A percentile compares a stretch with the other conserved stretches of the same genome.
phyloP scores from a whole-genome alignment of 208 protist genomes.

The Wallacemonas collosoma region DNA sequence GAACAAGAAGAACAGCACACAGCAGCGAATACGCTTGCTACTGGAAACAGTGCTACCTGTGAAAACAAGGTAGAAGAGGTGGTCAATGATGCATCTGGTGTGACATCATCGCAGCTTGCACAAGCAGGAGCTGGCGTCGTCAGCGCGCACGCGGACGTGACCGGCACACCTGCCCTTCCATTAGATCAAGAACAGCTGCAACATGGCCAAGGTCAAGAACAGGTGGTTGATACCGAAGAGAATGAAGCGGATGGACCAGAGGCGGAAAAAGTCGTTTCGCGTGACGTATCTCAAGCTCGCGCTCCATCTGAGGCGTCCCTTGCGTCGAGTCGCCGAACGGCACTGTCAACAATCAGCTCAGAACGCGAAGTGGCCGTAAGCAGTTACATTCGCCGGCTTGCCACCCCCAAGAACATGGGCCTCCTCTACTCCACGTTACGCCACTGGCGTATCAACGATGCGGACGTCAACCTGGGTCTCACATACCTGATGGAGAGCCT shows the following conservation, averaged over 20 bases:
- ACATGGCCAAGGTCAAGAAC: not conserved
- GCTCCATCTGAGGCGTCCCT: slow-evolving; percentile 25
- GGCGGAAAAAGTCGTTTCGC: not conserved
- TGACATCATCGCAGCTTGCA: too few species aligned
- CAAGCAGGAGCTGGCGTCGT: too few species aligned
- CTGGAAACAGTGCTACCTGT: too few species aligned
- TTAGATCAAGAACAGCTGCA: not conserved
- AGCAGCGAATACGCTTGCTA: too few species aligned
- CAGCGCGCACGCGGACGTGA: too few species aligned
- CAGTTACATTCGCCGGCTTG: slow-evolving; percentile 70
- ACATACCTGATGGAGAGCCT: slow-evolving; percentile 73
- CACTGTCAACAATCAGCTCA: slow-evolving; percentile 54
- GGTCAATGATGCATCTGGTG: too few species aligned
- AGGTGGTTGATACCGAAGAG: too few species aligned
- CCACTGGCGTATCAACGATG: slow-evolving; percentile 79
- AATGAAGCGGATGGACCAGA: too few species aligned
- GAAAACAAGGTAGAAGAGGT: too few species aligned
- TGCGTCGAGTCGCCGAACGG: slow-evolving; percentile 37
- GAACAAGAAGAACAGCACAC: slow-evolving; percentile 8
- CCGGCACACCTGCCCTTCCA: too few species aligned
- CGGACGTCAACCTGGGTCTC: slow-evolving; percentile 79
- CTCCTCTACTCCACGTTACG: slow-evolving; percentile 72
- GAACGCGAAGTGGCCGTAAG: slow-evolving; percentile 77
- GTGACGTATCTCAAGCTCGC: slow-evolving; percentile 2
- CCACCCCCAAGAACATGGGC: slow-evolving; percentile 59